These are phyloP conservation scores for Eragrostis tef DNA, from an alignment of 202 grass and related monocot genomes.

Conservation along the genomic window DNA sequence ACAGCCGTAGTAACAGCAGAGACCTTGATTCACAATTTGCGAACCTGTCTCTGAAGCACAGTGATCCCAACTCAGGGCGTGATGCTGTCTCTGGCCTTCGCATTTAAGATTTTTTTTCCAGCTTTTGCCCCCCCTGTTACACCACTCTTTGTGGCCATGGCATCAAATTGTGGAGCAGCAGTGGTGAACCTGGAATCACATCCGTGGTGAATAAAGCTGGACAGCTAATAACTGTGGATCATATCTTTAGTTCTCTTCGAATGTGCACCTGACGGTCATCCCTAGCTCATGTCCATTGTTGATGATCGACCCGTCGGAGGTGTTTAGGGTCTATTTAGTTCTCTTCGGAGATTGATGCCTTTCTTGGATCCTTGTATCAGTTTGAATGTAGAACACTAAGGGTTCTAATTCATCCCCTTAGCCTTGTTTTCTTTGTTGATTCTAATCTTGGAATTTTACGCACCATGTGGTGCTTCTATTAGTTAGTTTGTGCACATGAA, in stretches of 20 bases:
- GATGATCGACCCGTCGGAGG: slow-evolving; percentile 72
- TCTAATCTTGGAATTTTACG: slow-evolving; percentile 41
- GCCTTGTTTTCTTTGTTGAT: slow-evolving; percentile 36
- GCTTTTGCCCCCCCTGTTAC: slow-evolving; percentile 35
- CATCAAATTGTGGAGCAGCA: slow-evolving; percentile 42
- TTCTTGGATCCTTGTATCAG: slow-evolving; percentile 51
- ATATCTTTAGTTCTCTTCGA: slow-evolving; percentile 49
- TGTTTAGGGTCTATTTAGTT: slow-evolving; percentile 72
- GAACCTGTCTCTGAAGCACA: slow-evolving; percentile 74
- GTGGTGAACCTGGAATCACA: slow-evolving; percentile 42
- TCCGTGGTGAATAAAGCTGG: slow-evolving; percentile 43
- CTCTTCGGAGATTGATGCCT: slow-evolving; percentile 51
- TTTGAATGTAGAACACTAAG: slow-evolving; percentile 42
- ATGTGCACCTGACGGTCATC: slow-evolving; percentile 78
- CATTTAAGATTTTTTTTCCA: slow-evolving; percentile 56
- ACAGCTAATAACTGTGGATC: slow-evolving; percentile 50
- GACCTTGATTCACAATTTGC: slow-evolving; percentile 82
- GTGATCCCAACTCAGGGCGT: slow-evolving; percentile 54
- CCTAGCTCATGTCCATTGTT: slow-evolving; percentile 50
- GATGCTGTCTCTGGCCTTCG: slow-evolving; percentile 61
- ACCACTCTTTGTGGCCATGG: slow-evolving; percentile 35
- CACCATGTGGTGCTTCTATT: slow-evolving; percentile 37
- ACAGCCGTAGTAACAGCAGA: slow-evolving; percentile 70
- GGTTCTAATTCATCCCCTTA: slow-evolving; percentile 49
- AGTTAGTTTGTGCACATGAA: slow-evolving; percentile 40